phyloP scores from a whole-genome alignment of 352 stramenopile genomes.

The Pythium chondricola region DNA sequence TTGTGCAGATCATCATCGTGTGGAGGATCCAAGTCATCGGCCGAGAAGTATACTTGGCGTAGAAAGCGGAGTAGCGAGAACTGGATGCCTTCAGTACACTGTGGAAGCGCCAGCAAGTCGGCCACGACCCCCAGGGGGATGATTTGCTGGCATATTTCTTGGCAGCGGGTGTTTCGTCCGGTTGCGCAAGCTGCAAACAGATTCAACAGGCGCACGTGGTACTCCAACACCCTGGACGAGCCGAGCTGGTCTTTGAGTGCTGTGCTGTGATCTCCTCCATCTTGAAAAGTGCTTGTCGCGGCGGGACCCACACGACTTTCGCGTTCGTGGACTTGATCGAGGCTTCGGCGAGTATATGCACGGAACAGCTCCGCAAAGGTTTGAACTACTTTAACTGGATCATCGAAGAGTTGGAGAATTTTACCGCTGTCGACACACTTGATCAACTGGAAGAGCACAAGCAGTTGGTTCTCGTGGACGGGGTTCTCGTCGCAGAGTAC shows the following conservation, averaged over 20 bases:
- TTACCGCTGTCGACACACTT: constrained; percentile 46
- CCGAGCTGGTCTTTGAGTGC: not conserved
- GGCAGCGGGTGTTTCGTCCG: constrained; percentile 51
- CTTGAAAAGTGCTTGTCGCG: not conserved
- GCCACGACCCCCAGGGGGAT: constrained; percentile 36
- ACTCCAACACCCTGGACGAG: constrained; percentile 36
- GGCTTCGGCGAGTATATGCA: constrained; percentile 8
- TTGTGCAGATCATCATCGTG: constrained; percentile 30
- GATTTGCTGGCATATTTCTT: constrained; percentile 68
- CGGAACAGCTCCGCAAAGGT: constrained; percentile 30
- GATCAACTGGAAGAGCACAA: constrained; percentile 64
- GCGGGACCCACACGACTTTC: not conserved
- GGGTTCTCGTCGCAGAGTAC: constrained; percentile 54
- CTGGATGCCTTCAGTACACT: constrained; percentile 48
- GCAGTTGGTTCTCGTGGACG: constrained; percentile 53
- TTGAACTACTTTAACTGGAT: constrained; percentile 19
- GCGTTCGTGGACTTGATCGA: not conserved
- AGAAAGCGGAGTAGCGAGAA: constrained; percentile 50
- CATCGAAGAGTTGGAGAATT: constrained; percentile 53
- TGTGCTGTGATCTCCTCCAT: no score
- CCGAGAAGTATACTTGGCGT: constrained; percentile 50
- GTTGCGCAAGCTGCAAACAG: constrained; percentile 53
- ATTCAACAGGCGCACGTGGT: constrained; percentile 47
- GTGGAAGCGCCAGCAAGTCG: constrained; percentile 25
- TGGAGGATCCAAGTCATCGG: constrained; percentile 43